Evolutionary conservation across 2,329 filamentous ascomycete genomes (phyloP).

Genomic region (Cladosporium velox): DNA sequence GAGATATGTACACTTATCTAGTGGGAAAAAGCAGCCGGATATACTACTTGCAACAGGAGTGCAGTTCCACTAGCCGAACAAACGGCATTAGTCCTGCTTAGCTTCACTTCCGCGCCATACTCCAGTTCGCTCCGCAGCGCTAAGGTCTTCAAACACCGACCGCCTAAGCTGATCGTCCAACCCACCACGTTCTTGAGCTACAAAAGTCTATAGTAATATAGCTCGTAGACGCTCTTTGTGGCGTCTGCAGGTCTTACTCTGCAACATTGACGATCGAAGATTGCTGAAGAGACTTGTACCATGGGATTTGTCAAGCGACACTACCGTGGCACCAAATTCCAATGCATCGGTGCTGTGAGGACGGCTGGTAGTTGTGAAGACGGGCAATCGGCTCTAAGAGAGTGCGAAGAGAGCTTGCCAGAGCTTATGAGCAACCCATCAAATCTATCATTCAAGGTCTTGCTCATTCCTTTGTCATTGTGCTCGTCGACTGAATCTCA

Average conservation of each 20-base stretch:
- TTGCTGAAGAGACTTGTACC: neutral
- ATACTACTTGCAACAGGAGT: neutral
- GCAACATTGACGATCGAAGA: neutral
- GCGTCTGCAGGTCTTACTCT: neutral
- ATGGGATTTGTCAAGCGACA: neutral
- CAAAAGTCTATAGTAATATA: neutral
- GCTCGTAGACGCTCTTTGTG: neutral
- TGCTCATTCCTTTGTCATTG: neutral
- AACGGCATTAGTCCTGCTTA: neutral
- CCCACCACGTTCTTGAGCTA: neutral
- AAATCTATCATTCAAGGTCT: neutral
- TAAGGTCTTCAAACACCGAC: neutral
- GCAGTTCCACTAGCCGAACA: neutral
- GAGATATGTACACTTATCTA: neutral
- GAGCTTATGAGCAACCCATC: neutral
- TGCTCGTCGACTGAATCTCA: neutral
- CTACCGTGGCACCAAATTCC: neutral
- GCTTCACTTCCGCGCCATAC: neutral
- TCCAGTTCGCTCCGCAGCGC: neutral
- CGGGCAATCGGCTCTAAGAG: neutral
- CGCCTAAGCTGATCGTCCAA: neutral
- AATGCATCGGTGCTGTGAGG: neutral
- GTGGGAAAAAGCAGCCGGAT: neutral
- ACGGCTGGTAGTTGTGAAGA: neutral
- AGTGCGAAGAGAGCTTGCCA: neutral